Base-by-base conservation (phyloP, 305 asterid genomes). In the Stenogyne calaminthoides region DNA sequence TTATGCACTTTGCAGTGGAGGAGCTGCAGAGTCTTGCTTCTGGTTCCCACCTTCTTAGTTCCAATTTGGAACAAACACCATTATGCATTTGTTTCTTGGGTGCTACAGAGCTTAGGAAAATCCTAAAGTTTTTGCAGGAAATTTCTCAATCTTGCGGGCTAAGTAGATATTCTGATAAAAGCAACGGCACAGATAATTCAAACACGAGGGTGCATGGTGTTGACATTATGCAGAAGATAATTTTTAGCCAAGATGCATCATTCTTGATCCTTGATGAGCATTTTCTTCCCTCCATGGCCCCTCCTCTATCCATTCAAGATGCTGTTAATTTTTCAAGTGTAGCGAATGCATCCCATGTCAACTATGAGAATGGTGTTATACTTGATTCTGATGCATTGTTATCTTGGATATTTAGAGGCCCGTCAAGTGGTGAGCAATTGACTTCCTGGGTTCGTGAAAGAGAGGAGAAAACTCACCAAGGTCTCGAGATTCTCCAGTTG, bases 1-100 rank as follows among this genome's bases (percentile, higher is more conserved):
- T 94, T 83, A 85, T 92, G 70, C 91, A 88, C 72, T 94, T 88
- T 84, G 92, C 96, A 4, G 84, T 86, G 81, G 98, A 94, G 82
- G 89, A 90, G 82, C 82, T 94, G 71, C 99, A 89, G 82, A 76
- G 93, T 76, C 82, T 86, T 73, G 86, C 88, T 75, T 82, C 78
- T 84, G 92, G 96, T 70, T 81, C 98, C 52, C 95, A 85, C 72
- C 84, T 78, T 75, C 55, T 92, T 76, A 82, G 82, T 78, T 83
- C 84, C 78, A 86, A 83, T 73, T 58, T 95, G 80, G 92, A 88
- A 67, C 89, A 85, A 73, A 76, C 92, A 44, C 99, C 98, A 76
- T 42, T 83, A 44, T 88, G 93, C 85, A 85, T 94, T 69, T 92
- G 99, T 75, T 85, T 92, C 78, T 78, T 94, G 80, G 95, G 88